phyloP scores from a whole-genome alignment of 441 rosid species.

The Jatropha multifida region DNA sequence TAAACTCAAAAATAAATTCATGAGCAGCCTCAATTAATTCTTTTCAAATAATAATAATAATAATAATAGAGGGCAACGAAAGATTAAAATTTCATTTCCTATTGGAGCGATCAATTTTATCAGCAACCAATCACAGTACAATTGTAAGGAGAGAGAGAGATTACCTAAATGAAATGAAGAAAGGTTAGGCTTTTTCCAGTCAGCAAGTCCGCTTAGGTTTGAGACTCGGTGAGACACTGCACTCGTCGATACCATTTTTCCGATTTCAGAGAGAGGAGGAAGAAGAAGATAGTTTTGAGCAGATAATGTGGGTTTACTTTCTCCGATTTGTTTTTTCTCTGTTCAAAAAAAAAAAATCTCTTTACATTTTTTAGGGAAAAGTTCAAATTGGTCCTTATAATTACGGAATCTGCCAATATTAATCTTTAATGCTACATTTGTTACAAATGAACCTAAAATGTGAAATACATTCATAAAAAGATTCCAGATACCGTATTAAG shows the following conservation, averaged over 20 bases:
- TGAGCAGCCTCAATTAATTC: not conserved
- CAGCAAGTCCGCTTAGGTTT: conserved; percentile 24
- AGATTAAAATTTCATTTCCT: not conserved
- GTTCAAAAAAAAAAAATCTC: no score
- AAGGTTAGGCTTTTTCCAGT: conserved; percentile 34
- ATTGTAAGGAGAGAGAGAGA: conserved; percentile 14
- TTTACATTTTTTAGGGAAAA: no score
- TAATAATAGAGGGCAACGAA: not conserved
- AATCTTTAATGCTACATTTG: no score
- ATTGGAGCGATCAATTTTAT: not conserved
- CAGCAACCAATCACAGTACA: not conserved
- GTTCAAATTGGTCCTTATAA: no score
- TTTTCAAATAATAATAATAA: not conserved
- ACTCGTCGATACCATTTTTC: conserved; percentile 47
- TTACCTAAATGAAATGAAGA: conserved; percentile 40
- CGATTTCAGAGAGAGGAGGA: not conserved
- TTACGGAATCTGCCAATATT: no score
- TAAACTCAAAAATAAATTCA: not conserved
- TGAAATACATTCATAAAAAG: no score
- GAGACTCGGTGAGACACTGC: conserved; percentile 31
- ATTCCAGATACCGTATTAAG: no score
- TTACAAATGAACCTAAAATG: no score
- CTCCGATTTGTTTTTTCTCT: no score
- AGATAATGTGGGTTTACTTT: not conserved
- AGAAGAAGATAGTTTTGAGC: not conserved